These are phyloP conservation scores for Metschnikowia kunwiensis DNA, from an alignment of 805 yeast genomes.

Conservation along the genomic window DNA sequence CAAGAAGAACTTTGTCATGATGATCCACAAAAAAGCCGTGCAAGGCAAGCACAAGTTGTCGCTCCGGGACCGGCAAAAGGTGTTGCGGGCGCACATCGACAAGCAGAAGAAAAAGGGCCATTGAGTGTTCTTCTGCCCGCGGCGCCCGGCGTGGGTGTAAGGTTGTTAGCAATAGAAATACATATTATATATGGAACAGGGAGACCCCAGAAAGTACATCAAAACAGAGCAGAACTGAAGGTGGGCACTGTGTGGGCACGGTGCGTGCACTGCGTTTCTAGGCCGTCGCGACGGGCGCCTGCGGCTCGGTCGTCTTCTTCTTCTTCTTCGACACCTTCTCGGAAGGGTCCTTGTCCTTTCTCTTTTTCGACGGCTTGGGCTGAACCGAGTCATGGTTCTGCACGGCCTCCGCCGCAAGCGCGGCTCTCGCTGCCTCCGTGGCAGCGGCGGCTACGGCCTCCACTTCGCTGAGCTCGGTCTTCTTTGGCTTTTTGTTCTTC, in stretches of 20 bases:
- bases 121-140: slow-evolving; percentile 21
- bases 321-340: slow-evolving; percentile 18
- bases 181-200: slow-evolving; percentile 11
- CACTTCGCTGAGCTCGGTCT: slow-evolving; percentile 3
- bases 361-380: slow-evolving; percentile 18
- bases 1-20: slow-evolving; percentile 98
- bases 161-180: slow-evolving; percentile 6
- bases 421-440: slow-evolving; percentile 10
- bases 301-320: slow-evolving; percentile 19
- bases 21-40: slow-evolving; percentile 91
- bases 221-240: slow-evolving; percentile 15
- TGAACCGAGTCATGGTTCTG: too few relatives aligned
- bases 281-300: background rate
- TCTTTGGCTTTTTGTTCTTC: slow-evolving; percentile 16
- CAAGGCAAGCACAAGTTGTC: slow-evolving; percentile 92
- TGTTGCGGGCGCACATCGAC: slow-evolving; percentile 77
- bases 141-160: background rate
- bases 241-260: slow-evolving; percentile 3
- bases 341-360: slow-evolving; percentile 16
- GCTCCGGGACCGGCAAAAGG: slow-evolving; percentile 84
- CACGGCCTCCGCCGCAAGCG: slow-evolving; percentile 5
- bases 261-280: too few relatives aligned
- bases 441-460: slow-evolving; percentile 5
- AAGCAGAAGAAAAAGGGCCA: slow-evolving; percentile 88
- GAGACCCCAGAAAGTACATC: slow-evolving; percentile 11